These are phyloP conservation scores for Elaeis guineensis DNA, from an alignment of 176 grass and related monocot species.

Conservation along the genomic window DNA sequence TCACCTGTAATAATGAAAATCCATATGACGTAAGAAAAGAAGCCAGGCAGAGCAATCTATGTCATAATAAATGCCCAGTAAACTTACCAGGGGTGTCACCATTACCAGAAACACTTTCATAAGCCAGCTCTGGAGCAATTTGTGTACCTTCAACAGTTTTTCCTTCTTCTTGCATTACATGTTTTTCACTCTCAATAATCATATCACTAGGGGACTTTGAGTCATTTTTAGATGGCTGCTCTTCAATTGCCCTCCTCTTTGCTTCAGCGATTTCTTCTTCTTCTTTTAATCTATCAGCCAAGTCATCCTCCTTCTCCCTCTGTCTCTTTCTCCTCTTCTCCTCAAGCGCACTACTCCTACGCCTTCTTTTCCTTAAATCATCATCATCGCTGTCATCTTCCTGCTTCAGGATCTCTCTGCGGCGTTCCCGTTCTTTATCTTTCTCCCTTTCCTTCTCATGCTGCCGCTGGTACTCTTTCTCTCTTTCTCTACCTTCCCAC, in stretches of 20 bases:
- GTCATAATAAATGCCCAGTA: background rate
- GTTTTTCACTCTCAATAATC: constrained; percentile 21
- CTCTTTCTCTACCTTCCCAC: constrained; percentile 91
- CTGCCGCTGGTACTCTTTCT: constrained; percentile 77
- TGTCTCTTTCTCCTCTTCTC: constrained; percentile 71
- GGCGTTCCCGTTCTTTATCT: constrained; percentile 70
- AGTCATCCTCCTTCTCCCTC: constrained; percentile 83
- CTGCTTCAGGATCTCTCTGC: constrained; percentile 73
- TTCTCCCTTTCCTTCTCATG: constrained; percentile 74
- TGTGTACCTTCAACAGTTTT: constrained; percentile 33
- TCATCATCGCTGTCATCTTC: constrained; percentile 94
- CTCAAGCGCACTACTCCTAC: constrained; percentile 50
- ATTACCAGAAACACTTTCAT: constrained; percentile 25
- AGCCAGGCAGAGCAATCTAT: constrained; percentile 1
- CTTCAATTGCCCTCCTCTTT: constrained; percentile 51
- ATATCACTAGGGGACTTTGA: constrained; percentile 2
- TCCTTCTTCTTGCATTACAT: constrained; percentile 37
- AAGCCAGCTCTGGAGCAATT: constrained; percentile 25
- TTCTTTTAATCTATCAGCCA: constrained; percentile 70
- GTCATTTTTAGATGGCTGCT: constrained; percentile 49
- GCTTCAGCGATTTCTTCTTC: constrained; percentile 75
- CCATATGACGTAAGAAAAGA: constrained; percentile 12
- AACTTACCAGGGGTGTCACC: constrained; percentile 36
- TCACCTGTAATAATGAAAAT: constrained; percentile 28
- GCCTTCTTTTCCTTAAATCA: constrained; percentile 74